Evolutionary conservation across 2,329 filamentous ascomycete species (phyloP).

Genomic region (Talaromyces sp.): DNA sequence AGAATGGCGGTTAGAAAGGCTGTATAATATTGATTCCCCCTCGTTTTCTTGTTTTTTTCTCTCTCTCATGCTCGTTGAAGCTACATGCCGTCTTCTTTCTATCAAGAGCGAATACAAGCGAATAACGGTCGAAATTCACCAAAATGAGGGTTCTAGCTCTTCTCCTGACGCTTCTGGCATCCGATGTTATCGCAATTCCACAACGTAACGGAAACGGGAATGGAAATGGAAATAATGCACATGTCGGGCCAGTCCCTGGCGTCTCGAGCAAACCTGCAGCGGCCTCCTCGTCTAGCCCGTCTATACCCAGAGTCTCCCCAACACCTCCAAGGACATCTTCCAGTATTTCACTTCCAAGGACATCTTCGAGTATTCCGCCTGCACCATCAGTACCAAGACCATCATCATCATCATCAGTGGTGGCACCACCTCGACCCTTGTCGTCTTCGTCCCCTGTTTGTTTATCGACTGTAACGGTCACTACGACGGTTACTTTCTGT

Average conservation of each 20-base stretch:
- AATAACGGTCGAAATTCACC: neutral
- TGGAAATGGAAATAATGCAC: neutral
- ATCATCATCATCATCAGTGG: neutral
- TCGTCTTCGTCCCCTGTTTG: neutral
- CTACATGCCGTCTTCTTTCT: neutral
- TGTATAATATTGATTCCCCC: neutral
- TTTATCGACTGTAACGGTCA: neutral
- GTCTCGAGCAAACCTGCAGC: slow-evolving; percentile 3
- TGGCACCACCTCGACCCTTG: neutral
- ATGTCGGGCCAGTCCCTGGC: neutral
- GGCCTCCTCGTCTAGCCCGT: neutral
- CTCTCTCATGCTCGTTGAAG: neutral
- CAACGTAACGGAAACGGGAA: slow-evolving; percentile 4
- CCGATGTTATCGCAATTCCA: slow-evolving; percentile 16
- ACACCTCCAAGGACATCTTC: neutral
- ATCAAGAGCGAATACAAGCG: neutral
- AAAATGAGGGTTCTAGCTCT: slow-evolving; percentile 13
- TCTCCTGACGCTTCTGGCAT: slow-evolving; percentile 13
- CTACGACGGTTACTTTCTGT: slow-evolving; percentile 3
- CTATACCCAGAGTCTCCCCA: slow-evolving; percentile 3
- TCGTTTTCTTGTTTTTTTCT: neutral
- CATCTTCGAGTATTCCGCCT: neutral
- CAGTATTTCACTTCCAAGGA: neutral
- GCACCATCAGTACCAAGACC: neutral
- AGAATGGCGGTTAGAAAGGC: neutral